Evolutionary conservation across 2,329 filamentous ascomycete species (phyloP).

Genomic region (Colletotrichum gloeosporioides): DNA sequence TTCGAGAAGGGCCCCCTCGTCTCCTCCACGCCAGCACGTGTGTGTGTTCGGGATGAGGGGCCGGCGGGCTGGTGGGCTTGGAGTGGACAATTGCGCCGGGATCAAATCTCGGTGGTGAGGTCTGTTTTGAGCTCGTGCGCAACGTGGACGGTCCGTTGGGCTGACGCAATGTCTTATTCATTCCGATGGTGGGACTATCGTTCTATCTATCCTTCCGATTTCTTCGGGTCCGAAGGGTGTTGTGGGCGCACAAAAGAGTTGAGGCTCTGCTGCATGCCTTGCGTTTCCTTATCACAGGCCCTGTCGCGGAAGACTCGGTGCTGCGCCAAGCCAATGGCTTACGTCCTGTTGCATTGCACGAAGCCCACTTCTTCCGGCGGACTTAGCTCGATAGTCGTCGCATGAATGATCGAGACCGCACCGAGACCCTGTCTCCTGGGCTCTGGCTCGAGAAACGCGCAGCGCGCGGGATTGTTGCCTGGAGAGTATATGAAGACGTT

Average conservation of each 20-base stretch:
- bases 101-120: background rate
- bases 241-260: background rate
- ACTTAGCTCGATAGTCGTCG: background rate
- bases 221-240: background rate
- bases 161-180: conserved; percentile 1
- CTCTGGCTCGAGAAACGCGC: conserved; percentile 1
- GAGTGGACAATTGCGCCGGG: background rate
- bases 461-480: background rate
- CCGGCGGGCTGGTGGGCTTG: background rate
- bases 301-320: background rate
- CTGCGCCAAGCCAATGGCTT: background rate
- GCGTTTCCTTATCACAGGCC: background rate
- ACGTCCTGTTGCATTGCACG: background rate
- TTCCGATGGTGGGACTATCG: conserved; percentile 3
- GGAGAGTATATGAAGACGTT: conserved; percentile 2
- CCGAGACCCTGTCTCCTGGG: conserved; percentile 2
- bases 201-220: background rate
- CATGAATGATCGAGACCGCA: background rate
- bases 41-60: background rate
- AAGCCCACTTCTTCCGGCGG: background rate
- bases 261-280: background rate
- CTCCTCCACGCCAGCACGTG: background rate
- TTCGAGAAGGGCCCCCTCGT: background rate
- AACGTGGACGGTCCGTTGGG: background rate
- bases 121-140: background rate